phyloP scores from a whole-genome alignment of 2,329 filamentous ascomycete genomes.

The Ophiostoma tasmaniense region DNA sequence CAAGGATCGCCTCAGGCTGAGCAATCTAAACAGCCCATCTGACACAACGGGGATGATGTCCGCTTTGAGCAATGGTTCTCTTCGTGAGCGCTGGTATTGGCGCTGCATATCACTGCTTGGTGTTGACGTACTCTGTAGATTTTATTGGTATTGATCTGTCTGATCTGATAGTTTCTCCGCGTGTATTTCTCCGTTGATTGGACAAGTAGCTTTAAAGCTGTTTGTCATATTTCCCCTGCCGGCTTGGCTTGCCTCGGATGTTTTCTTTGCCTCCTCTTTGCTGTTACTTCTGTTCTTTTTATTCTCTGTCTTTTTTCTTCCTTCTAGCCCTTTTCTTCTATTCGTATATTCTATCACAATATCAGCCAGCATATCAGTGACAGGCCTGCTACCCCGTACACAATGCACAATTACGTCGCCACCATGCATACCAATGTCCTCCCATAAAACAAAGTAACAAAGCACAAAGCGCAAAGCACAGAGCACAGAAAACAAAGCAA shows the following conservation, averaged over 20 bases:
- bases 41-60: background rate
- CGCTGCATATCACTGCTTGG: background rate
- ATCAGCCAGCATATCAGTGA: background rate
- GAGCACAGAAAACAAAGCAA: background rate
- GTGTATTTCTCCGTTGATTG: background rate
- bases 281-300: background rate
- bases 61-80: background rate
- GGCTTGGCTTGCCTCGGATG: background rate
- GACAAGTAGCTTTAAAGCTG: background rate
- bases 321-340: background rate
- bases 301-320: background rate
- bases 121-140: too few species aligned
- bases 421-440: background rate
- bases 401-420: background rate
- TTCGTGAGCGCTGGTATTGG: background rate
- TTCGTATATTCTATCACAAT: background rate
- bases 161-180: background rate
- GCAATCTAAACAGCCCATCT: background rate
- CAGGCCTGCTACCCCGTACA: background rate
- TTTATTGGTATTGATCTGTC: background rate
- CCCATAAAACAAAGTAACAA: background rate
- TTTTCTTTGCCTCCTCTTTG: background rate
- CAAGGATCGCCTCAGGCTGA: background rate
- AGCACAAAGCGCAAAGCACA: background rate
- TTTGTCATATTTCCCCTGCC: background rate